Conservation (phyloP, 75 land plant genomes). For the Pinus albicaulis region DNA sequence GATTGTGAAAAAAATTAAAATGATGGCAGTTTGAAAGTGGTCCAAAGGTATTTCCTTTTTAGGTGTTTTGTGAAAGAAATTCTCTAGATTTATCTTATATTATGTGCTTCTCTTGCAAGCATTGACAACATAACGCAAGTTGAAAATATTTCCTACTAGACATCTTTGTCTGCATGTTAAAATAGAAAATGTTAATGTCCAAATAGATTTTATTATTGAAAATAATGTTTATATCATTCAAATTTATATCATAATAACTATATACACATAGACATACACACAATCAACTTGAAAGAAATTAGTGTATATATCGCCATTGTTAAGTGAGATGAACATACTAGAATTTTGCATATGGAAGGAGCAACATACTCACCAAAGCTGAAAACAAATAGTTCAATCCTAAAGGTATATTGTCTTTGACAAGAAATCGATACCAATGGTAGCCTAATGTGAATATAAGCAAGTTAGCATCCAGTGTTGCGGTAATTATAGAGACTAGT, state of each 20-base stretch:
- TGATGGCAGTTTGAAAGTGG: too few species aligned
- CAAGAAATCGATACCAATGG: slow-evolving; percentile 52
- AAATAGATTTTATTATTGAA: neutral
- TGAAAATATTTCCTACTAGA: too few species aligned
- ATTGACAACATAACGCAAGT: too few species aligned
- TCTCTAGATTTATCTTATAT: too few species aligned
- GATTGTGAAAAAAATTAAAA: too few species aligned
- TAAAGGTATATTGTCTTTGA: slow-evolving; percentile 61
- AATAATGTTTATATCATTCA: neutral
- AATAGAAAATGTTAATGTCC: too few species aligned
- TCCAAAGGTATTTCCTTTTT: too few species aligned
- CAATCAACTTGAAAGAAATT: neutral
- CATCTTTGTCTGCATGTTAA: too few species aligned
- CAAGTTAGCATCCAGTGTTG: slow-evolving; percentile 3
- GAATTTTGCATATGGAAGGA: neutral
- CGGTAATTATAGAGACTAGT: neutral
- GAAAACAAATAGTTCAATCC: slow-evolving; percentile 48
- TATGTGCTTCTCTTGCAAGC: too few species aligned
- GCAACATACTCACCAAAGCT: slow-evolving; percentile 29
- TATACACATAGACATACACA: neutral
- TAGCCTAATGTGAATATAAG: slow-evolving; percentile 24
- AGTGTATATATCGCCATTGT: neutral
- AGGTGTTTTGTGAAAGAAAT: too few species aligned
- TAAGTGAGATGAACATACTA: neutral
- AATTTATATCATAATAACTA: neutral